phyloP scores from a whole-genome alignment of 2,329 filamentous ascomycete genomes.

The Coniochaeta hoffmannii region DNA sequence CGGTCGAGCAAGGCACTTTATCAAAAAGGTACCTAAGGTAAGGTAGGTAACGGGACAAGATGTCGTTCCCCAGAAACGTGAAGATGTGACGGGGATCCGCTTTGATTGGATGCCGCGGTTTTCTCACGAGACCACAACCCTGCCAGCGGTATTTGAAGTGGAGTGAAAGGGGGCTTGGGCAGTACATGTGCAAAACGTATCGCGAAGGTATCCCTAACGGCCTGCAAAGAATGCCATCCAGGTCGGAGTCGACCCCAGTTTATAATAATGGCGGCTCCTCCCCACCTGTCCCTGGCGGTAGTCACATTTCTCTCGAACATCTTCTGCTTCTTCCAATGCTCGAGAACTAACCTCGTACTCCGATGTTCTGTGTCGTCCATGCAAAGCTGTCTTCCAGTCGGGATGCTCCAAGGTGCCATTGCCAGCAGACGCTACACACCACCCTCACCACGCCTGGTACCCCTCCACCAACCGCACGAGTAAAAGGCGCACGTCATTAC shows the following conservation, averaged over 20 bases:
- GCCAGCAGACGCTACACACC: slow-evolving; percentile 5
- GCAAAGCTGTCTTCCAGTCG: slow-evolving; percentile 2
- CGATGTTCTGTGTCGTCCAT: not conserved
- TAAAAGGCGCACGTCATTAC: slow-evolving; percentile 1
- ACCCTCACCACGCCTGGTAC: slow-evolving; percentile 1
- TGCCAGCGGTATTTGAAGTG: not conserved
- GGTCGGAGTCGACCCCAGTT: not conserved
- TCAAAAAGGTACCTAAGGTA: too few relatives aligned
- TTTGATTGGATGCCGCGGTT: not conserved
- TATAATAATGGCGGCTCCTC: slow-evolving; percentile 3
- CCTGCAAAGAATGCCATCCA: slow-evolving; percentile 1
- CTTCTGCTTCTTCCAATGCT: not conserved
- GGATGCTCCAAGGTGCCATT: slow-evolving; percentile 4
- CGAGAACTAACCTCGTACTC: not conserved
- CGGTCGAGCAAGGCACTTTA: not conserved
- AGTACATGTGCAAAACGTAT: not conserved
- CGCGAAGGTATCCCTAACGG: not conserved
- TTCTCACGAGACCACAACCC: not conserved
- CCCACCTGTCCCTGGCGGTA: not conserved
- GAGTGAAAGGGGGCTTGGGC: not conserved
- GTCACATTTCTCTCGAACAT: not conserved
- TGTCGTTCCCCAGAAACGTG: not conserved
- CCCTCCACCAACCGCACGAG: slow-evolving; percentile 7
- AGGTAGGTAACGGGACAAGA: not conserved
- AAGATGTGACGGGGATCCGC: not conserved